phyloP scores from a whole-genome alignment of 2,329 filamentous ascomycete species.

The Tolypocladium endophyticum region DNA sequence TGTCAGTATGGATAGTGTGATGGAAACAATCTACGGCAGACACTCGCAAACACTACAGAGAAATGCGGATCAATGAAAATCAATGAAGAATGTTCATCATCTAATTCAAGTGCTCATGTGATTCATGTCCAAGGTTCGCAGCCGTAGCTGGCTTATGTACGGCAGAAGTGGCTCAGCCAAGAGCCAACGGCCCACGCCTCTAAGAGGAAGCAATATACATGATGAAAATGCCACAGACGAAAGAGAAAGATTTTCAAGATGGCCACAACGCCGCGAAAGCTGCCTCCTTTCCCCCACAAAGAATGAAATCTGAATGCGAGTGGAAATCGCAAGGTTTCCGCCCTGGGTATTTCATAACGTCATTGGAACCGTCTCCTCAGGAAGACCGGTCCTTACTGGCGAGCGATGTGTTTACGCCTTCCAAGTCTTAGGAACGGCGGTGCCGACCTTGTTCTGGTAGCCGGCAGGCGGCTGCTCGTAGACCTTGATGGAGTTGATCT shows the following conservation, averaged over 20 bases:
- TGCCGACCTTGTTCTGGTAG: not conserved
- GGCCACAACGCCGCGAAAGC: not conserved
- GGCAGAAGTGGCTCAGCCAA: not conserved
- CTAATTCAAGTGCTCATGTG: not conserved
- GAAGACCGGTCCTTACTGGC: not conserved
- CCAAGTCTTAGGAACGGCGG: not conserved
- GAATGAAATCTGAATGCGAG: not conserved
- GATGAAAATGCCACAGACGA: not conserved
- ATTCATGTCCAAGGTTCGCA: not conserved
- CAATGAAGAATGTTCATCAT: not conserved
- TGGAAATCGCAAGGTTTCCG: not conserved
- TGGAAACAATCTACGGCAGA: not conserved
- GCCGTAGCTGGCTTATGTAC: not conserved
- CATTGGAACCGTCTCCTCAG: not conserved
- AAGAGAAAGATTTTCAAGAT: not conserved
- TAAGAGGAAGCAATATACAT: not conserved
- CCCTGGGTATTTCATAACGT: not conserved
- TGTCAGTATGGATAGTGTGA: not conserved
- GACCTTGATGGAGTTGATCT: slow-evolving; percentile 60
- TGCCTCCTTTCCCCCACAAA: not conserved
- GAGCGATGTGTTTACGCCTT: not conserved
- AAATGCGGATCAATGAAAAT: not conserved
- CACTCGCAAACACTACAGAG: not conserved
- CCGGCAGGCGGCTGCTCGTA: slow-evolving; percentile 24
- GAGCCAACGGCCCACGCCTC: not conserved